Evolutionary conservation across 2,329 filamentous ascomycete genomes (phyloP), one percentile per base, ranked within the genome.

Genomic region (Alternaria brassicicola): DNA sequence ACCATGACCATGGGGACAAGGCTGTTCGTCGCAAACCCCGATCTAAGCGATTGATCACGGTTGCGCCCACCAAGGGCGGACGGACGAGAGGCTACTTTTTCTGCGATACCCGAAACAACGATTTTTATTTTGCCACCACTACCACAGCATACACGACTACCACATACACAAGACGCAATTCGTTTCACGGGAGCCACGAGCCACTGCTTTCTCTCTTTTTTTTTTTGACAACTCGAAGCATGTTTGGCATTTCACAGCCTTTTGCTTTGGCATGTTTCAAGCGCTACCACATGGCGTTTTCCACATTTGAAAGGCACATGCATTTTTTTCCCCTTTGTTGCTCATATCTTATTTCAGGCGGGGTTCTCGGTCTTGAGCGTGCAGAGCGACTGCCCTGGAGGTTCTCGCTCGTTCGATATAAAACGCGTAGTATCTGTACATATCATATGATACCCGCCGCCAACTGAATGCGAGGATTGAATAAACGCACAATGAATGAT

Each of bases 11-110:
- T 95, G 75, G 81, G 79, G 55, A 84, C 86, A 47, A 85, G 91
- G 62, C 83, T 96, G 57, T 95, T 91, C 77, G 93, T 96, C 72
- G 92, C 92, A 68, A 96, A 96, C 77, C 92, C 92, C 17, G 92
- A 95, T 77, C 85, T 80, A 60, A 82, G 80, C 69, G 80, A 83
- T 66, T 82, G 68, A 43, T 42, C 13, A 65, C 81, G 67, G 21
- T 17, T 33, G 31, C 43, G 31, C 43, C 43, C 43, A 47, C 31
- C 30, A 35, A 7, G 28, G 28, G 43, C 25, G 47, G 43, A 45
- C 45, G 52, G 30, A 47, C 12, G 43, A 33, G 43, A 47, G 43
- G 39, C 31, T 46, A 28, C 49, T 49, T 61, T 54, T 70, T 68
- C 68, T 70, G 66, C 67, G 71, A 75, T 75, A 74, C 72, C 72